Percentiles rank a stretch among this genome's conserved stretches.
phyloP scores from a whole-genome alignment of 305 asterid species.

The Galium porrigens region DNA sequence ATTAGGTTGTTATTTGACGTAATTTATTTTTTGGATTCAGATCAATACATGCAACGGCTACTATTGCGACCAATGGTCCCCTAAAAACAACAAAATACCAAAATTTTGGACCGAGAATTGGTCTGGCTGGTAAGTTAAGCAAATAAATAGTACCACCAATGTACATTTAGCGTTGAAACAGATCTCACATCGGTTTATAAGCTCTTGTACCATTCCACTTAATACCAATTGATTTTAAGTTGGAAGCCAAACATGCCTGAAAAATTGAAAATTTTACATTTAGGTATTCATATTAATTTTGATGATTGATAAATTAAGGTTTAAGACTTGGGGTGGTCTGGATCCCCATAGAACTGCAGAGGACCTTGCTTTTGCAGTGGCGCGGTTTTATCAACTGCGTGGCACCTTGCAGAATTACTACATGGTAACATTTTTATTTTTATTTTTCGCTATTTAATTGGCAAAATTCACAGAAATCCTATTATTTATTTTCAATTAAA shows the following conservation, averaged over 20 bases:
- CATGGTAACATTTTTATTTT: slow-evolving; percentile 4
- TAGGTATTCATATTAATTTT: background rate
- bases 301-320: slow-evolving; percentile 24
- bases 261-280: too few relatives aligned
- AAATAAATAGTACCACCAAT: background rate
- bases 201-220: too few relatives aligned
- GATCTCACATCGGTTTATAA: too few relatives aligned
- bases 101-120: slow-evolving; percentile 67
- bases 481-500: background rate
- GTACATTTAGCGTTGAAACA: too few relatives aligned
- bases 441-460: background rate
- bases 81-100: slow-evolving; percentile 27
- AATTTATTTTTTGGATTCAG: slow-evolving; percentile 15
- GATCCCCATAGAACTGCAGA: slow-evolving; percentile 47
- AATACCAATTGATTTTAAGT: too few relatives aligned
- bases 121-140: slow-evolving; percentile 39
- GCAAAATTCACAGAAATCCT: background rate
- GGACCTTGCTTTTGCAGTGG: slow-evolving; percentile 53
- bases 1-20: too few relatives aligned
- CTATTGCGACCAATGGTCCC: slow-evolving; percentile 37
- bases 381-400: slow-evolving; percentile 42
- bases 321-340: slow-evolving; percentile 43
- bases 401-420: slow-evolving; percentile 49
- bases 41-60: slow-evolving; percentile 45
- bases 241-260: too few relatives aligned